Evolutionary conservation across 176 grass and related monocot genomes (phyloP), one percentile per base, ranked within the genome.

Genomic region (Chloris gayana): DNA sequence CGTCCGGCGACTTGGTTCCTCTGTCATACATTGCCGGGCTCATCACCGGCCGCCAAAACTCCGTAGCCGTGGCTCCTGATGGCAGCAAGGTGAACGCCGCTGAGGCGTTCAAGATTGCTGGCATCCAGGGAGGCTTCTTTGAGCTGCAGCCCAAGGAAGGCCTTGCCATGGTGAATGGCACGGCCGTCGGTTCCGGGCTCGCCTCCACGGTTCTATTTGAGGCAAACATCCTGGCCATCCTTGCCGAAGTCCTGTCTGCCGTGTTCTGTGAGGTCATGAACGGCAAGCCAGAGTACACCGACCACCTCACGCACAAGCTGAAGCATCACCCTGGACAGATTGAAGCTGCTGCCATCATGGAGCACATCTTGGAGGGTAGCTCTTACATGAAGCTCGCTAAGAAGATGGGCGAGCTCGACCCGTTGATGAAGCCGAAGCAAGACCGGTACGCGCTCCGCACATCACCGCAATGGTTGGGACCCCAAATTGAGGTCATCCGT

Each of bases 191-290:
- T 10, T 97, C 94, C 0, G 94, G 86, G 1, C 86, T 97, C 5
- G 91, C 94, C 0, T 93, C 94, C 7, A 88, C 90, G 0, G 91
- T 97, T 35, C 91, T 97, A 30, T 97, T 89, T 2, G 94, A 97
- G 37, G 75, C 91, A 0, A 97, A 94, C 75, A 39, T 97, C 19
- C 94, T 97, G 0, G 74, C 89, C 0, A 38, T 97, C 70, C 82
- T 97, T 1, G 86, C 89, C 0, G 94, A 94, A 80, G 91, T 97
- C 7, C 62, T 94, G 5, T 94, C 94, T 0, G 94, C 89, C 0
- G 77, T 97, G 47, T 97, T 97, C 76, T 89, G 86, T 19, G 94
- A 97, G 79, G 94, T 97, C 24, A 97, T 97, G 94, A 92, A 89
- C 38, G 93, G 90, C 46, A 97, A 97, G 67, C 93, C 93, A 4